Conservation (phyloP, 129 eudicot genomes). For the Flaveria robusta region DNA sequence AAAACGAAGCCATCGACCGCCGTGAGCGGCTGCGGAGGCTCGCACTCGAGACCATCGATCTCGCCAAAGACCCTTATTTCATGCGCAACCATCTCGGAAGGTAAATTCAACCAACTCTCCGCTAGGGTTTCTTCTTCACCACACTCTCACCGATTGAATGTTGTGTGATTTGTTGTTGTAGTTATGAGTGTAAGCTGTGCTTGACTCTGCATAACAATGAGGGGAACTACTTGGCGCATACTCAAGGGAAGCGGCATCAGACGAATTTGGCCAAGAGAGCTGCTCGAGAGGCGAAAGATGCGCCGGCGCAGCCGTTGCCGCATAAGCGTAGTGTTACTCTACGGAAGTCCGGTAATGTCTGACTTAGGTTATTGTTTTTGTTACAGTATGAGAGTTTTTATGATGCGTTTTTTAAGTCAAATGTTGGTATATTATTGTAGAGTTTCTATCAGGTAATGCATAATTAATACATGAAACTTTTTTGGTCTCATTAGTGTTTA, state of each 20-base stretch:
- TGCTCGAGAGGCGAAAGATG: conserved; percentile 96
- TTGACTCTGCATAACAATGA: conserved; percentile 90
- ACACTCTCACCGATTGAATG: no score
- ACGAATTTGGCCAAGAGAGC: conserved; percentile 96
- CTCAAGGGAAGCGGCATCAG: conserved; percentile 97
- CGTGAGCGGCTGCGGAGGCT: conserved; percentile 92
- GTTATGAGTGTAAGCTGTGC: conserved; percentile 91
- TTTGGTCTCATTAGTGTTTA: neutral
- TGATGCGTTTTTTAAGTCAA: neutral
- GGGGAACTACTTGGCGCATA: conserved; percentile 96
- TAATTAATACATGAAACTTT: neutral
- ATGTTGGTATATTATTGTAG: neutral
- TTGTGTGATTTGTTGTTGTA: conserved; percentile 24
- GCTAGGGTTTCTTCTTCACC: conserved; percentile 3
- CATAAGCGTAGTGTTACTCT: conserved; percentile 73
- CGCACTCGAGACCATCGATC: conserved; percentile 92
- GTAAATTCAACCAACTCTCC: conserved; percentile 24
- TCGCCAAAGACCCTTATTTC: conserved; percentile 97
- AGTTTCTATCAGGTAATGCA: neutral
- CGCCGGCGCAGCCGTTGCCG: conserved; percentile 95
- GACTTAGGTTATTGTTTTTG: neutral
- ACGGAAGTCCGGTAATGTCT: conserved; percentile 50
- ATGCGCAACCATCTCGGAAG: conserved; percentile 99
- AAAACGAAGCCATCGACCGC: conserved; percentile 96
- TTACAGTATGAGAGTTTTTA: neutral